Base-by-base conservation (phyloP, 495 filamentous ascomycete species). In the Astrocystis sublimbata region DNA sequence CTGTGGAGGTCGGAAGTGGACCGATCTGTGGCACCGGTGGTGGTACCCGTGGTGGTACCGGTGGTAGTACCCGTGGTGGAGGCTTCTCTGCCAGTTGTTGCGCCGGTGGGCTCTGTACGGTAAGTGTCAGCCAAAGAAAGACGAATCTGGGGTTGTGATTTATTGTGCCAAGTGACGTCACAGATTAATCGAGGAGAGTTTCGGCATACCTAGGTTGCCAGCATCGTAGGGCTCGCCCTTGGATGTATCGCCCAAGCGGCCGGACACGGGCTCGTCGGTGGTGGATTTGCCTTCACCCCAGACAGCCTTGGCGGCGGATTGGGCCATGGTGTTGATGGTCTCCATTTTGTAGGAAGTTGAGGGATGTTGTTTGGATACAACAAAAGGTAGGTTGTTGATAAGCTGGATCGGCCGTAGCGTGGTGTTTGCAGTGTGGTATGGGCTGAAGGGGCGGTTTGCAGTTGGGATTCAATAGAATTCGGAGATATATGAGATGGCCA, bases 171-270 rank as follows among this genome's bases (percentile, higher is more conserved):
- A 19, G 42, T 58, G 51, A 62, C 51, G 51, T 62, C 60, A 62
- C 33, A 35, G n/a, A 5, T 4, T 6, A 28, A 38, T 7, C 17
- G 54, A 42, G 35, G 36, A 23, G n/a, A 3, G 12, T 52, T 35
- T 12, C n/a, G 47, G 8, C 13, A 43, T 69, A 79, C 77, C 76
- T 24, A 82, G 71, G 67, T 86, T 87, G 53, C 84, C 84, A 23
- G 78, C 79, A 61, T 87, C 84, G 60, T 81, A 87, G 0, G 83
- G 84, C 70, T 85, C 80, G n/a, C 82, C 83, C 46, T 78, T 78
- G n/a, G 73, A 70, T 13, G 79, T 79, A 56, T 85, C 76, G 19
- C 84, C 84, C 13, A 69, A 64, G 45, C 77, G 69, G 41, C 85
- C 84, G 28, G 79, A 82, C 49, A 83, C 64, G 23, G 84, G 85